Evolutionary conservation across 768 basidiomycete genomes (phyloP).

Genomic region (Epithele typhae): DNA sequence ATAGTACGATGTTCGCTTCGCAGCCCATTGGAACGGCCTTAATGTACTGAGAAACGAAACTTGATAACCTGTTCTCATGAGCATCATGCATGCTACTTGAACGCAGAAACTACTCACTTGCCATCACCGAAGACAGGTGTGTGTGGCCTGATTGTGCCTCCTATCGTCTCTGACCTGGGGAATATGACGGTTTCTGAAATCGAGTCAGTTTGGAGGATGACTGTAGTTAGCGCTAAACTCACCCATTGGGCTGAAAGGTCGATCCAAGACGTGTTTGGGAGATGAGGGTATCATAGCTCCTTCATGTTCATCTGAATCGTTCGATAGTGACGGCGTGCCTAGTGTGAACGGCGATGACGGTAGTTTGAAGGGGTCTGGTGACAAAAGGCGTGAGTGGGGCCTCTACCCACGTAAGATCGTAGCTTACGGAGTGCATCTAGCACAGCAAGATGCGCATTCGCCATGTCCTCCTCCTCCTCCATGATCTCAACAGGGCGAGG

Average conservation of each 20-base stretch:
- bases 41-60: conserved; percentile 36
- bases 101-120: conserved; percentile 1
- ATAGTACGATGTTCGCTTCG: conserved; percentile 19
- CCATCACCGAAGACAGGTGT: conserved; percentile 4
- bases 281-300: conserved; percentile 44
- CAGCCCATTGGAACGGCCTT: neutral
- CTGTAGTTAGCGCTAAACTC: too few relatives aligned
- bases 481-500: conserved; percentile 26
- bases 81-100: too few relatives aligned
- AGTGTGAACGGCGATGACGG: conserved; percentile 16
- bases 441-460: conserved; percentile 49
- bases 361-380: conserved; percentile 13
- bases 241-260: too few relatives aligned
- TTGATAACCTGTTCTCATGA: conserved; percentile 26
- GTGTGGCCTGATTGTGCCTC: conserved; percentile 25
- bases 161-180: conserved; percentile 46
- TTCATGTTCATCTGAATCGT: conserved; percentile 45
- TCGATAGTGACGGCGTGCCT: conserved; percentile 33
- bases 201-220: too few relatives aligned
- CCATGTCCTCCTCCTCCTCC: conserved; percentile 41
- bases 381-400: neutral
- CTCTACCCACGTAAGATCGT: neutral
- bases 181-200: too few relatives aligned
- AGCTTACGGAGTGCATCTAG: conserved; percentile 63
- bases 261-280: too few relatives aligned